These are phyloP conservation scores for Phialophora chinensis DNA, from an alignment of 2,329 filamentous ascomycete genomes.

Conservation along the genomic window DNA sequence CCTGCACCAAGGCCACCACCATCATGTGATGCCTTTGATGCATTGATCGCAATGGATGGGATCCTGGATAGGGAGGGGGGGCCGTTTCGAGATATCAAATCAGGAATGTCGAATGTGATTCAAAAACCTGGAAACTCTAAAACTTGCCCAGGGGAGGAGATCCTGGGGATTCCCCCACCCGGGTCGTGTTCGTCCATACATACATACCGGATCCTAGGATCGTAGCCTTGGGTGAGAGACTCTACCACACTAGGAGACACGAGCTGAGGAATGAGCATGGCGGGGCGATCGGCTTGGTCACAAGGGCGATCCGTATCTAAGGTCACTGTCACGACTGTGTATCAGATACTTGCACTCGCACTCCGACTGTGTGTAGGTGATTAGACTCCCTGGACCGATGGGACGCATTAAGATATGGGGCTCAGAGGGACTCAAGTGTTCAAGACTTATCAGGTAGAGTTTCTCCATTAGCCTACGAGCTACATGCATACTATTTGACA, in stretches of 20 bases:
- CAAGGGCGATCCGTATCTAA: no score
- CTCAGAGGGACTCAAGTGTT: not conserved
- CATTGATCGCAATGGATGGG: not conserved
- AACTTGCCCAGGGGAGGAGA: no score
- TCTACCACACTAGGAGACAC: not conserved
- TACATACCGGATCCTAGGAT: no score
- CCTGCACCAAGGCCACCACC: not conserved
- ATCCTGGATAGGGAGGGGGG: not conserved
- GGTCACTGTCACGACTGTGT: no score
- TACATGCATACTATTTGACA: not conserved
- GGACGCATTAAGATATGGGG: conserved; percentile 1
- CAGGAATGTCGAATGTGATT: not conserved
- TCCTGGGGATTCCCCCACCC: no score
- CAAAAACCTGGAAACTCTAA: no score
- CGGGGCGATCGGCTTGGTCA: not conserved
- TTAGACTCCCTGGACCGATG: not conserved
- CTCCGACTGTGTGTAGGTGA: no score
- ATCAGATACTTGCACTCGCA: no score
- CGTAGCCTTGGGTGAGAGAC: no score
- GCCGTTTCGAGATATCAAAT: not conserved
- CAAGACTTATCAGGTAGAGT: not conserved
- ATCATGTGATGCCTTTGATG: not conserved
- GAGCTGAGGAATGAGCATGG: not conserved
- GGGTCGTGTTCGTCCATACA: no score
- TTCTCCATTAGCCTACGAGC: not conserved